These are phyloP conservation scores for Fusarium sp. DNA, from an alignment of 2,329 filamentous ascomycete genomes.

Conservation along the genomic window DNA sequence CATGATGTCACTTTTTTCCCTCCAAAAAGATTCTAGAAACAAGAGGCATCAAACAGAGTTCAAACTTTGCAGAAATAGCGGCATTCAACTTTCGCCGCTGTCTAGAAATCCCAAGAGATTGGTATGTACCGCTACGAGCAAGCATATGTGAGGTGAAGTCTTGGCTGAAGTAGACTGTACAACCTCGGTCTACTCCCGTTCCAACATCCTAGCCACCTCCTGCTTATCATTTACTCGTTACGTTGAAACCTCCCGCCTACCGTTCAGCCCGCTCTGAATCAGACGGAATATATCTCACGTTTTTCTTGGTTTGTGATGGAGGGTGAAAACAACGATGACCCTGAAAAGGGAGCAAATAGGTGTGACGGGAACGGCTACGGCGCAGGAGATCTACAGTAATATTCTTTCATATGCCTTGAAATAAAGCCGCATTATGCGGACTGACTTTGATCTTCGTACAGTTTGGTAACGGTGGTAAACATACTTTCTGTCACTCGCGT, in stretches of 20 bases:
- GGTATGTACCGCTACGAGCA: constrained; percentile 6
- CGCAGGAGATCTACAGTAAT: constrained; percentile 25
- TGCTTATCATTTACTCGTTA: constrained; percentile 25
- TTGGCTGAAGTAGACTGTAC: constrained; percentile 25
- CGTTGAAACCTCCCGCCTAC: constrained; percentile 2
- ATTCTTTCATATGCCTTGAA: not conserved
- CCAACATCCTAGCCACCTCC: constrained; percentile 22
- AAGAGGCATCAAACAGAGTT: constrained; percentile 10
- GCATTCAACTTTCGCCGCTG: not conserved
- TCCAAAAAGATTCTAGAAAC: constrained; percentile 29
- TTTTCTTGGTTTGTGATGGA: constrained; percentile 34
- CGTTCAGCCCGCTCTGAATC: constrained; percentile 18
- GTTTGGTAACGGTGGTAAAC: not conserved
- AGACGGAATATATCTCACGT: constrained; percentile 27
- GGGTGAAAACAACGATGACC: constrained; percentile 16
- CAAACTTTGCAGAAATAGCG: constrained; percentile 4
- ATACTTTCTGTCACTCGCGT: constrained; percentile 9
- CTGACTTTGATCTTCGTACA: not conserved
- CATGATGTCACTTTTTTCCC: constrained; percentile 24
- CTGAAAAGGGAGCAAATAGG: not conserved
- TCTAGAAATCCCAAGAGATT: not conserved
- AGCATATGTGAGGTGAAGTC: not conserved
- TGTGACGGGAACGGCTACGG: constrained; percentile 20
- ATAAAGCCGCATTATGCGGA: constrained; percentile 11
- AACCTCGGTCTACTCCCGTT: constrained; percentile 36